A percentile compares a stretch with the other conserved stretches of the same genome.
These are phyloP conservation scores for Dictyostelium purpureum DNA, from an alignment of 78 protist genomes.

Conservation along the genomic window DNA sequence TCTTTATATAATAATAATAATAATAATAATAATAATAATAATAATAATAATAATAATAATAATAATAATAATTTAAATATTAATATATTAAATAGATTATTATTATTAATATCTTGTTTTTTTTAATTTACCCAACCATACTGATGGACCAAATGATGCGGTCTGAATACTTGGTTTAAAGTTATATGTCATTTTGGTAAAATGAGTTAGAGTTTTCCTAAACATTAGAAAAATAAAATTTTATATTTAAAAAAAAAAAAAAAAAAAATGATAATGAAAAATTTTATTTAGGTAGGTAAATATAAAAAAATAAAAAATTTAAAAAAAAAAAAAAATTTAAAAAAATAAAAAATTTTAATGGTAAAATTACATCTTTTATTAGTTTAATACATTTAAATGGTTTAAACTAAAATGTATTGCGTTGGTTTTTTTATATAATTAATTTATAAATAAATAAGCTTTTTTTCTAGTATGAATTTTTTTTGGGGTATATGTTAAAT, in stretches of 20 bases:
- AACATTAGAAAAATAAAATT: background rate
- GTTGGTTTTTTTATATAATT: background rate
- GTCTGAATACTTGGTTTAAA: constrained; percentile 58
- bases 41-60: background rate
- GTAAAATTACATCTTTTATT: background rate
- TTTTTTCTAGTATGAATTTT: background rate
- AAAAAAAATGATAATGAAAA: background rate
- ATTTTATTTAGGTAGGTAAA: background rate
- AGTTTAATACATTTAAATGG: background rate
- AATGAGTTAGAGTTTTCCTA: background rate
- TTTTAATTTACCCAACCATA: constrained; percentile 53
- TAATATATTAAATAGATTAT: background rate
- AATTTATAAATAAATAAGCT: background rate
- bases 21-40: background rate
- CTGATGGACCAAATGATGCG: constrained; percentile 51
- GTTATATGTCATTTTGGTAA: background rate
- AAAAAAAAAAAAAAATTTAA: background rate
- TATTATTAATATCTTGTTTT: background rate
- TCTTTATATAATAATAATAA: background rate
- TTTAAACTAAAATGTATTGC: background rate
- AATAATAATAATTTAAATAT: background rate
- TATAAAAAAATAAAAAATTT: background rate
- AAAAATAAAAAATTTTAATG: background rate
- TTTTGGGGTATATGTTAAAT: background rate
- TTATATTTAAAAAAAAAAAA: background rate